Base-by-base conservation (phyloP, 345 rosid species). In the Rubroshorea leprosula region DNA sequence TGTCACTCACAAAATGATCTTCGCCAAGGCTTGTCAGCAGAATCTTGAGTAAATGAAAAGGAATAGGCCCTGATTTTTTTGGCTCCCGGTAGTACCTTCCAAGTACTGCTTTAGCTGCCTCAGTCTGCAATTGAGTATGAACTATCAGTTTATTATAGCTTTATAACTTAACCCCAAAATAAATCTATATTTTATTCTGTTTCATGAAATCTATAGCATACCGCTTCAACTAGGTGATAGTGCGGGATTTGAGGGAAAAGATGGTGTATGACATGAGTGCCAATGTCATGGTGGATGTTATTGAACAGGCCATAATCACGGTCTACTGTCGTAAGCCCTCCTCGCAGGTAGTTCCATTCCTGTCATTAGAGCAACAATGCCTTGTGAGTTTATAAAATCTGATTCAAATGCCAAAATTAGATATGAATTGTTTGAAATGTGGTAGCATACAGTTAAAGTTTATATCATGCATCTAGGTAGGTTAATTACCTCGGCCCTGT, bases 231-330 rank as follows among this genome's bases (percentile, higher is more conserved):
- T 31, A 90, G 67, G 65, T 82, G 93, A 61, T 90, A 90, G 63
- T 87, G 97, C 21, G 95, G 97, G 73, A 90, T 90, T 68, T 90
- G 97, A 61, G 97, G 97, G 79, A 90, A 90, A 56, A 90, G 88
- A 65, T 90, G 97, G 55, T 90, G 97, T 48, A 90, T 79, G 59
- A 90, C 95, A 62, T 90, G 97, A 39, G 97, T 90, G 71, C 97
- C 97, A 61, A 84, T 86, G 49, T 90, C 93, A 58, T 90, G 97
- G 72, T 90, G 97, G 63, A 90, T 74, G 35, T 76, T 78, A 69
- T 90, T 90, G 57, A 90, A 77, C 71, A 68, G 50, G 41, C 95
- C 97, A 24, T 90, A 90, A 57, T 90, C 97, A 18, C 95, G 76
- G 61, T 90, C 97, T 13, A 90, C 51, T 1, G 97, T 90, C 19